Percentiles rank a stretch among this genome's conserved stretches.
Conservation (phyloP, 73 alveolate species). For the Paramecium sonneborni region DNA sequence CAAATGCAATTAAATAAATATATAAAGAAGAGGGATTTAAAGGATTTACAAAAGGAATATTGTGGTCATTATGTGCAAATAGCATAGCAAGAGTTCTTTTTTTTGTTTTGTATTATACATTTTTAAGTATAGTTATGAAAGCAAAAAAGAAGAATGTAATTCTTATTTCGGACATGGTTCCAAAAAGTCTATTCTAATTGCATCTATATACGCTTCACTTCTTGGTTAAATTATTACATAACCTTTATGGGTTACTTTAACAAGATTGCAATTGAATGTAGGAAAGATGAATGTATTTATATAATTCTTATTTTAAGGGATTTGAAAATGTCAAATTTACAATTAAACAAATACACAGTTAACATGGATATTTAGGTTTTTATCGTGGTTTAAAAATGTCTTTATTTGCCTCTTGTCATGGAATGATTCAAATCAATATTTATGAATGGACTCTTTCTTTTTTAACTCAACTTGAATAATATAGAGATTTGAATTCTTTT, state of each 20-base stretch:
- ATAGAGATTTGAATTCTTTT: not conserved
- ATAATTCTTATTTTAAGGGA: not conserved
- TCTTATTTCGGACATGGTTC: not conserved
- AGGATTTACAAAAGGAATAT: constrained; percentile 35
- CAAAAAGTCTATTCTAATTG: not conserved
- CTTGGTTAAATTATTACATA: not conserved
- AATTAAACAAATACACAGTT: not conserved
- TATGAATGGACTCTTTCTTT: not conserved
- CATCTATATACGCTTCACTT: constrained; percentile 32
- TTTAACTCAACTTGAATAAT: not conserved
- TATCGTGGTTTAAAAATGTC: constrained; percentile 27
- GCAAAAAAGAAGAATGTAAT: not conserved
- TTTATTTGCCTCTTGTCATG: not conserved
- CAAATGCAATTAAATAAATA: not conserved
- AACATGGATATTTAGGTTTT: constrained; percentile 29
- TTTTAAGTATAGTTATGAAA: not conserved
- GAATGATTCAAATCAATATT: constrained; percentile 38
- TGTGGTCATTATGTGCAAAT: constrained; percentile 14
- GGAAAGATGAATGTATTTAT: not conserved
- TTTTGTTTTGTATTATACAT: not conserved
- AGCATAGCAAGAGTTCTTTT: constrained; percentile 26
- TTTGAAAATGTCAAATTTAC: constrained; percentile 2
- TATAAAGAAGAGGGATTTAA: constrained; percentile 25
- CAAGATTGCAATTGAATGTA: constrained; percentile 24
- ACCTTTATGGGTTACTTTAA: constrained; percentile 38